A percentile compares a stretch with the other conserved stretches of the same genome.
Conservation (phyloP, 352 stramenopile species). For the Phytophthora ramorum region DNA sequence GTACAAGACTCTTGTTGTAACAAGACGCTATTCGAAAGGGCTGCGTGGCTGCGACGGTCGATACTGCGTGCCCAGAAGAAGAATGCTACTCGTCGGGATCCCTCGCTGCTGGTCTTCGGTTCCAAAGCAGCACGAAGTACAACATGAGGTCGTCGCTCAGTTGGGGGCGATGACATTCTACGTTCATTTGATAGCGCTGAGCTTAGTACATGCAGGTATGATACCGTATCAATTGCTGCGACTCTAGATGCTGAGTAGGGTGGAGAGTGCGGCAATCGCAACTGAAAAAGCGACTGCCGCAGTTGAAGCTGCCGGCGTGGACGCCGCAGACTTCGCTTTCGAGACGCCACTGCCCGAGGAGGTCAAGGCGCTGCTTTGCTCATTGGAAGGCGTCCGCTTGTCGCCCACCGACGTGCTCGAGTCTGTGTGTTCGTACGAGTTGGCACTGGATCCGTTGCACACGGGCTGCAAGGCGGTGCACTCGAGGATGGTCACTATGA, state of each 20-base stretch:
- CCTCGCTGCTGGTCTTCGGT: too few relatives aligned
- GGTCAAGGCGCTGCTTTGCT: not conserved
- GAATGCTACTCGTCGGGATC: too few relatives aligned
- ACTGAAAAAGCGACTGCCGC: not conserved
- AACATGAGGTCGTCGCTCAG: too few relatives aligned
- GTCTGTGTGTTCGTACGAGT: constrained; percentile 48
- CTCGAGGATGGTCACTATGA: constrained; percentile 53
- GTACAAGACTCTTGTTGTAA: too few relatives aligned
- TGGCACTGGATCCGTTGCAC: constrained; percentile 66
- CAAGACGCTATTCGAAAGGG: too few relatives aligned
- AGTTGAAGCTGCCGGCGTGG: constrained; percentile 1
- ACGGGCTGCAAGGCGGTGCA: constrained; percentile 59
- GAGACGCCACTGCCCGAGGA: constrained; percentile 20
- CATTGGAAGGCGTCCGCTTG: constrained; percentile 39
- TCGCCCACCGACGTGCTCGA: constrained; percentile 38
- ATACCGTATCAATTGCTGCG: too few relatives aligned
- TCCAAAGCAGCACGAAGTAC: too few relatives aligned
- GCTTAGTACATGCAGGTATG: too few relatives aligned
- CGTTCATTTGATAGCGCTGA: not conserved
- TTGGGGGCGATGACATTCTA: not conserved
- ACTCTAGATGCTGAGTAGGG: constrained; percentile 3
- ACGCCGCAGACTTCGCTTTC: constrained; percentile 12
- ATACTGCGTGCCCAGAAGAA: too few relatives aligned
- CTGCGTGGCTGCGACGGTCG: too few relatives aligned
- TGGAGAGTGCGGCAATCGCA: not conserved